Evolutionary conservation across 1,284 basidiomycete species (phyloP).

Genomic region (Papiliotrema fonsecae): DNA sequence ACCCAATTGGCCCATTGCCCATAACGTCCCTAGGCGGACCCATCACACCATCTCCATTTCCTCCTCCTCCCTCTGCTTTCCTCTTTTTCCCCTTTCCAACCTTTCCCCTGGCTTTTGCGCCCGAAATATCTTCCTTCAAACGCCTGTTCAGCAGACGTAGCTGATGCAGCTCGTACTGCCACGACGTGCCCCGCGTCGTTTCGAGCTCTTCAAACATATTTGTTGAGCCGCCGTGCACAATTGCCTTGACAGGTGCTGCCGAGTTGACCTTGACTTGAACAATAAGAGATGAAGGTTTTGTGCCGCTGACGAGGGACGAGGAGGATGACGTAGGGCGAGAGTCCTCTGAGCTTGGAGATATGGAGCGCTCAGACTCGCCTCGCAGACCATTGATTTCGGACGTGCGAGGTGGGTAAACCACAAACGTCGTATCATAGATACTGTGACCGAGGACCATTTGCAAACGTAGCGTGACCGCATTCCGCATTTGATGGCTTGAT

Average conservation of each 20-base stretch:
- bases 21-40: conserved; percentile 5
- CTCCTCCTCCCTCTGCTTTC: conserved; percentile 1
- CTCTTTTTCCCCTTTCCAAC: conserved; percentile 14
- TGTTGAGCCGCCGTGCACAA: conserved; percentile 33
- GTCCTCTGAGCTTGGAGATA: conserved; percentile 7
- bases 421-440: conserved; percentile 25
- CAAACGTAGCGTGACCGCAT: conserved; percentile 23
- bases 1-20: background rate
- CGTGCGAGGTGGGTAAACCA: conserved; percentile 32
- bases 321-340: conserved; percentile 11
- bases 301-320: conserved; percentile 6
- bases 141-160: conserved; percentile 68
- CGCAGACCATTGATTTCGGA: background rate
- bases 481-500: conserved; percentile 2
- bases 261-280: conserved; percentile 30
- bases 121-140: conserved; percentile 62
- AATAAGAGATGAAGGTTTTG: conserved; percentile 22
- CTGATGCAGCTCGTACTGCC: conserved; percentile 90
- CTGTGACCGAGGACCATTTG: conserved; percentile 21
- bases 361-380: conserved; percentile 3
- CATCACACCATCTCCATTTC: conserved; percentile 3
- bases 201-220: conserved; percentile 73
- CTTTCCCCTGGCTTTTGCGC: conserved; percentile 10
- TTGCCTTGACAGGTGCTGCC: conserved; percentile 15
- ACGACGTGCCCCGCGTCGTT: conserved; percentile 62